Evolutionary conservation across 768 basidiomycete species (phyloP), one percentile per base, ranked within the genome.

Genomic region (Agaricus subrufescens): DNA sequence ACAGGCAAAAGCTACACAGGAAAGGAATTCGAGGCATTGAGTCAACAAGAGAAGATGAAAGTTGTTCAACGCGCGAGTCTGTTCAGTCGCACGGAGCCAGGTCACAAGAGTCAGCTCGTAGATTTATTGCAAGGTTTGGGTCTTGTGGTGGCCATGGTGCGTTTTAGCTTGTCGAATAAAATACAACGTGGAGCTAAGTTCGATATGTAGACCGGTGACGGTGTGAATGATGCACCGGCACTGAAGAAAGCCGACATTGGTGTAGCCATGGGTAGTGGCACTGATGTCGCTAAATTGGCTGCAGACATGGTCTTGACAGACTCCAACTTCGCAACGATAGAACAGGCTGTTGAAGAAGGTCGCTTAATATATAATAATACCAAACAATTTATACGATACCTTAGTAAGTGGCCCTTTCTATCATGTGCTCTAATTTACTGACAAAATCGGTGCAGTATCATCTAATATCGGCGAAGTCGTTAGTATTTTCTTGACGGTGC

Each of bases 311-410:
- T 99, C 30, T 83, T 95, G 50, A 90, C 92, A 4, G 94, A 96
- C 69, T 94, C 94, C 47, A 98, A 98, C 76, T 99, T 99, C 71
- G 87, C 94, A 10, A 95, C 94, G 6, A 98, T 99, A 71, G 95
- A 97, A 70, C 78, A 85, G 63, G 96, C 96, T 7, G 94, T 99
- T 45, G 96, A 98, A 71, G 96, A 99, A 74, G 96, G 96, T 63
- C 79, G 96, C 71, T 79, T 96, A 56, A 99, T 98, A 66, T 98
- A 98, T 73, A 98, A 98, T 75, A 99, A 99, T 74, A 98, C 95
- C 45, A 99, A 99, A 75, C 96, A 98, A 69, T 99, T 99, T 72
- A 98, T 99, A 71, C 89, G 96, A 65, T 99, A 98, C 75, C 87
- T 99, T 67, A 98, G 89, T 91, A 64, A 40, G 88, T 80, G 15